Evolutionary conservation across 768 basidiomycete genomes (phyloP).

Genomic region (Leccinum barrowsii): DNA sequence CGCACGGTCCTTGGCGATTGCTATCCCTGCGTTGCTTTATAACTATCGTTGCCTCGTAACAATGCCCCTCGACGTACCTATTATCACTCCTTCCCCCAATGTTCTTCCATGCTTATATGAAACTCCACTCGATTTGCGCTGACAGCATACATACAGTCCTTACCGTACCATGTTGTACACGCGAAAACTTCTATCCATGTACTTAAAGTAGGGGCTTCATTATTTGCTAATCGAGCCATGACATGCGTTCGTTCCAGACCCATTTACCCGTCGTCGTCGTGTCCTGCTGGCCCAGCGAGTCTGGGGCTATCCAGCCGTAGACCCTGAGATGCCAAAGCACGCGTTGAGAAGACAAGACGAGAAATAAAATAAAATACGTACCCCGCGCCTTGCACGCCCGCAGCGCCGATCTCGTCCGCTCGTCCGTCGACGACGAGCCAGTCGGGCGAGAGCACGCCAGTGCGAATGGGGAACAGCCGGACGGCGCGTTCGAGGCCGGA

Average conservation of each 20-base stretch:
- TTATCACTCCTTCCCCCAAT: slow-evolving; percentile 2
- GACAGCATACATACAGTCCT: slow-evolving; percentile 19
- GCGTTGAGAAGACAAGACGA: background rate
- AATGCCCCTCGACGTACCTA: background rate
- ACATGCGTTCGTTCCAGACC: slow-evolving; percentile 46
- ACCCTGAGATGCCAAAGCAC: slow-evolving; percentile 12
- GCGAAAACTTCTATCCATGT: slow-evolving; percentile 19
- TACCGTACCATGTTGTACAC: slow-evolving; percentile 26
- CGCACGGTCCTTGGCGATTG: slow-evolving; percentile 14
- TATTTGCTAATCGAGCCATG: slow-evolving; percentile 44
- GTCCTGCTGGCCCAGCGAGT: slow-evolving; percentile 21
- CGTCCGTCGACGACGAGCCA: slow-evolving; percentile 63
- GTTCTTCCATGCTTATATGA: slow-evolving; percentile 18
- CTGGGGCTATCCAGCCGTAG: slow-evolving; percentile 17
- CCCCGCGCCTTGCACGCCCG: slow-evolving; percentile 77
- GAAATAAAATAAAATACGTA: slow-evolving; percentile 32
- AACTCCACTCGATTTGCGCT: background rate
- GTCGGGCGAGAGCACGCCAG: slow-evolving; percentile 72
- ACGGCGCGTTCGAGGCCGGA: slow-evolving; percentile 62
- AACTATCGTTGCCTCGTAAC: background rate
- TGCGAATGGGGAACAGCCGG: slow-evolving; percentile 81
- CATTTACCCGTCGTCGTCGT: slow-evolving; percentile 27
- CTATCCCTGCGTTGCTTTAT: background rate
- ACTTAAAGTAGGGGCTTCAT: slow-evolving; percentile 17
- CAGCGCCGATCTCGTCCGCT: slow-evolving; percentile 60